Conservation (phyloP, 2,329 filamentous ascomycete genomes). For the Dichotomopilus funicola region DNA sequence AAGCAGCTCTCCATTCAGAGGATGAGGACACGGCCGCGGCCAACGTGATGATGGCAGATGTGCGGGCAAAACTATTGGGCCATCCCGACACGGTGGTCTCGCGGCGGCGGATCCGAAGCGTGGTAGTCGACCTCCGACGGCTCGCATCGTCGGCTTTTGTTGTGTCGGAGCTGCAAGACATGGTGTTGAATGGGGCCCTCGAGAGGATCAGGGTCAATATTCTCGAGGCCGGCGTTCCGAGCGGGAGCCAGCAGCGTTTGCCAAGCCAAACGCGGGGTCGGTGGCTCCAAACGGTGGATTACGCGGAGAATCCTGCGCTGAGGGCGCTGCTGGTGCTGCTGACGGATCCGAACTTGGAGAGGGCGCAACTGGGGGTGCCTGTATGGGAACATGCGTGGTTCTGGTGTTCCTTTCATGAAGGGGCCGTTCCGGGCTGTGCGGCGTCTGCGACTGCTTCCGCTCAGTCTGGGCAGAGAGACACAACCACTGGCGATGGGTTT, state of each 20-base stretch:
- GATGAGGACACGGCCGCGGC: not conserved
- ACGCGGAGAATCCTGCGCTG: conserved; percentile 3
- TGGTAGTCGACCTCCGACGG: conserved; percentile 1
- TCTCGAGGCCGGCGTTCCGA: not conserved
- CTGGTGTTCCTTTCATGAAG: conserved; percentile 39
- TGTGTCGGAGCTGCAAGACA: conserved; percentile 22
- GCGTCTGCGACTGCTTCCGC: not conserved
- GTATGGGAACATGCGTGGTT: conserved; percentile 29
- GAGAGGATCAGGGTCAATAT: conserved; percentile 22
- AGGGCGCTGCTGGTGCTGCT: conserved; percentile 36
- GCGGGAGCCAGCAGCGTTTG: too few relatives aligned
- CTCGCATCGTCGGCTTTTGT: conserved; percentile 9
- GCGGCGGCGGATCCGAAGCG: conserved; percentile 6
- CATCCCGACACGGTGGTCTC: not conserved
- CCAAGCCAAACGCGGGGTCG: not conserved
- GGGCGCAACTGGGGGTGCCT: conserved; percentile 33
- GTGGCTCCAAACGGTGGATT: not conserved
- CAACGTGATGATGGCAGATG: not conserved
- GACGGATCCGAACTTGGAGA: conserved; percentile 39
- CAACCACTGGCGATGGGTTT: conserved; percentile 9
- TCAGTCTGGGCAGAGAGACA: not conserved
- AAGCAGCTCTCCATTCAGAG: not conserved
- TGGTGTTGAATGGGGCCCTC: conserved; percentile 25
- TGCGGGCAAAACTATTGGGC: not conserved
- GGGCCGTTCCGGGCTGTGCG: conserved; percentile 11